Evolutionary conservation across 2,329 filamentous ascomycete genomes (phyloP), one percentile per base, ranked within the genome.

Genomic region (Calonectria honghensis): DNA sequence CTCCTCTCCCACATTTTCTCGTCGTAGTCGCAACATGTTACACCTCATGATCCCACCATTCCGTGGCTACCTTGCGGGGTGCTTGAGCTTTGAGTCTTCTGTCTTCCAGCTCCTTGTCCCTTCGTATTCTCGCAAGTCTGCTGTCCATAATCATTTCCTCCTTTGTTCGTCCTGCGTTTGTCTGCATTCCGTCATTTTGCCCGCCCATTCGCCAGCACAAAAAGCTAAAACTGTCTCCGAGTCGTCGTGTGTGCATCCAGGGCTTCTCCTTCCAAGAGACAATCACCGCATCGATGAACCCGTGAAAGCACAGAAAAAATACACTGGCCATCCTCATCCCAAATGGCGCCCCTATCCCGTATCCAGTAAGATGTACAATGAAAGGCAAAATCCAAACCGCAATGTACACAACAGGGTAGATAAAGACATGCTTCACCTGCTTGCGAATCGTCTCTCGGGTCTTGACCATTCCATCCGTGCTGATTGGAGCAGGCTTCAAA

Each of bases 331-430:
- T 81, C 14, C 87, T 86, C 61, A 96, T 84, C 68, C 85, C 88
- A 76, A 91, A 92, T 0, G 93, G 88, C 64, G 92, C 86, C 0
- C 78, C 79, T 7, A 66, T 71, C 16, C 77, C 74, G 39, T 79
- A 79, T 20, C 79, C 76, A 65, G 92, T 84, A 65, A 92, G 87
- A 82, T 96, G 93, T 2, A 88, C 88, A 2, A 93, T 85, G 78
- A 96, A 94, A 0, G 94, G 94, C 10, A 94, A 85, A 4, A 94
- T 85, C 94, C 94, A 96, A 77, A 95, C 91, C 6, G 91, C 83
- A 27, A 94, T 88, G 83, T 96, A 96, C 5, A 94, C 89, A 24
- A 93, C 82, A 0, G 94, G 94, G 82, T 96, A 96, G 63, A 95
- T 91, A 84, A 96, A 95, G 24, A 96, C 88, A 37, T 94, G 89